These are phyloP conservation scores for Piromyces sp. DNA, from an alignment of 192 early-diverging fungal genomes.

Conservation along the genomic window DNA sequence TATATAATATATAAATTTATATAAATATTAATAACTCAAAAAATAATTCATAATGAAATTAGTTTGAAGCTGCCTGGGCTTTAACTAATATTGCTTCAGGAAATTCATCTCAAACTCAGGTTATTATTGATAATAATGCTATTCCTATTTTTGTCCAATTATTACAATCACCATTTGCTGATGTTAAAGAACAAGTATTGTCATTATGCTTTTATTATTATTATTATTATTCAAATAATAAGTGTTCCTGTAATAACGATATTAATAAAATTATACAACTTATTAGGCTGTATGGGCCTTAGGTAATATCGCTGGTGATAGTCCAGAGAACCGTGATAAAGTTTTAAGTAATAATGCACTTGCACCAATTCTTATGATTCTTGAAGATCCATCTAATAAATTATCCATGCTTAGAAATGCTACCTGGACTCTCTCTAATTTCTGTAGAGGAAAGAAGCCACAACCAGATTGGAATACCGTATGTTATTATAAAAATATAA, in stretches of 20 bases:
- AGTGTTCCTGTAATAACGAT: no score
- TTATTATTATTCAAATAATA: no score
- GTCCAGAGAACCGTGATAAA: constrained; percentile 16
- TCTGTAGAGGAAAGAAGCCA: constrained; percentile 95
- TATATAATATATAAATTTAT: no score
- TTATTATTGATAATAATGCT: constrained; percentile 22
- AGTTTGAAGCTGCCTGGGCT: constrained; percentile 38
- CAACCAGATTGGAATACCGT: constrained; percentile 74
- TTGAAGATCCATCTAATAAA: constrained; percentile 46
- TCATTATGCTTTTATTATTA: no score
- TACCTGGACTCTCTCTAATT: constrained; percentile 97
- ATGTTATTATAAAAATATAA: constrained; percentile 9
- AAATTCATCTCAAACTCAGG: constrained; percentile 18
- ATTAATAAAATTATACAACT: constrained; percentile 3
- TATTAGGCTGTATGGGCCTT: constrained; percentile 27
- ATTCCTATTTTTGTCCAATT: constrained; percentile 23
- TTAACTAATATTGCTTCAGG: constrained; percentile 31
- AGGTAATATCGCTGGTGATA: constrained; percentile 32
- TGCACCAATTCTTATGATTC: constrained; percentile 5
- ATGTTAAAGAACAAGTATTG: constrained; percentile 81
- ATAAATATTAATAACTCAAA: no score
- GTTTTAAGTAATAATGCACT: constrained; percentile 15
- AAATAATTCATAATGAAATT: no score
- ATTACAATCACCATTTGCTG: constrained; percentile 50
- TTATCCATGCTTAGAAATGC: constrained; percentile 95